phyloP scores from a whole-genome alignment of 2,329 filamentous ascomycete species.

The Botrytis galanthina region DNA sequence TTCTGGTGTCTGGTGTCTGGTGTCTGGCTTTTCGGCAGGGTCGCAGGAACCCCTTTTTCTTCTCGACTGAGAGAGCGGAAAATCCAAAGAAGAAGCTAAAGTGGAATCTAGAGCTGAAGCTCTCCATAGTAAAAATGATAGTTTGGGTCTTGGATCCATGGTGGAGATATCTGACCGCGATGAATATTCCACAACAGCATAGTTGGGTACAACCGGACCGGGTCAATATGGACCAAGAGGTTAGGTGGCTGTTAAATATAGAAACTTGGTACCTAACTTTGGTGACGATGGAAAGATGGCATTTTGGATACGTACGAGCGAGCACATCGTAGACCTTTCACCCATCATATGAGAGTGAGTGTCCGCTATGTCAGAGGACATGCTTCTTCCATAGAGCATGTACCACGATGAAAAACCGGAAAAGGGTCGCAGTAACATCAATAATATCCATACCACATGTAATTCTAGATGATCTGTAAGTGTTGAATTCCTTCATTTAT shows the following conservation, averaged over 20 bases:
- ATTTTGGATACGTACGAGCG: background rate
- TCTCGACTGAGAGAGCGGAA: background rate
- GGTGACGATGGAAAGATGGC: background rate
- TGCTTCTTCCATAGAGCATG: background rate
- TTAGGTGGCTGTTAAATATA: background rate
- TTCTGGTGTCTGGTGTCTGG: background rate
- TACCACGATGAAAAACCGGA: slow-evolving; percentile 2
- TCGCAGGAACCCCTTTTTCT: slow-evolving; percentile 4
- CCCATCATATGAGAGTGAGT: background rate
- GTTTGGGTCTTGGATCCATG: slow-evolving; percentile 11
- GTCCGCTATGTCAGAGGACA: too few relatives aligned
- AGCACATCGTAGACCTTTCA: background rate
- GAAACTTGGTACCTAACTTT: background rate
- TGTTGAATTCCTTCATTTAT: background rate
- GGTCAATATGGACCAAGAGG: background rate
- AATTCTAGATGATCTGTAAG: background rate
- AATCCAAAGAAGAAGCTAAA: background rate
- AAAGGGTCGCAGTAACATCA: background rate
- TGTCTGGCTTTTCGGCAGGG: background rate
- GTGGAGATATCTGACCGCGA: slow-evolving; percentile 13
- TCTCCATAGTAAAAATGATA: slow-evolving; percentile 15
- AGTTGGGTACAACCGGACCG: background rate
- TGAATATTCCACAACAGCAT: background rate
- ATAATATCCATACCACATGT: background rate
- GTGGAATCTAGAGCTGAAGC: background rate